Evolutionary conservation across 352 stramenopile genomes (phyloP).

Genomic region (Lagenidium sp.): DNA sequence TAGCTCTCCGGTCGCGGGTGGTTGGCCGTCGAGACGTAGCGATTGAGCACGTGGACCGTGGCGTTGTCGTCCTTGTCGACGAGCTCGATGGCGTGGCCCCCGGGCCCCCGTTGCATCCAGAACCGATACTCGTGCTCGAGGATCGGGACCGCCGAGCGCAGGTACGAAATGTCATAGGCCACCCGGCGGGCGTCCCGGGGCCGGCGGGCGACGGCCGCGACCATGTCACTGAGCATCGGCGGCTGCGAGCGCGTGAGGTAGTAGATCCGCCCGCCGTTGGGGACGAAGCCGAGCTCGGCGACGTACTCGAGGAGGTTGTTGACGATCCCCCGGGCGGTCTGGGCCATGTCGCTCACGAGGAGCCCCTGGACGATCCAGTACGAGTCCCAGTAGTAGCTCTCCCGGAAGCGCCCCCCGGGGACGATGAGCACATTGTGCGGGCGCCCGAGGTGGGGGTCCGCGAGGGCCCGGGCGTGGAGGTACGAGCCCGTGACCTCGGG

Average conservation of each 20-base stretch:
- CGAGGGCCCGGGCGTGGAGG: conserved; percentile 35
- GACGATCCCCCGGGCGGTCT: conserved; percentile 73
- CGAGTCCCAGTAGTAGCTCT: conserved; percentile 92
- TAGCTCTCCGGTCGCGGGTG: conserved; percentile 83
- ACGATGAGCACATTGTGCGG: conserved; percentile 73
- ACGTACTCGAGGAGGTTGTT: conserved; percentile 85
- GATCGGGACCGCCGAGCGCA: conserved; percentile 41
- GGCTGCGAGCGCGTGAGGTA: conserved; percentile 88
- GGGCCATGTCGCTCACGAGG: conserved; percentile 69
- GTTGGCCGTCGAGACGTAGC: conserved; percentile 68
- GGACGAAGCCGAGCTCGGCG: conserved; percentile 80
- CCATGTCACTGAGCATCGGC: conserved; percentile 86
- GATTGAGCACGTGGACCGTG: conserved; percentile 48
- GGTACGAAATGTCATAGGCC: conserved; percentile 38
- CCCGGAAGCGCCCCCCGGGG: conserved; percentile 85
- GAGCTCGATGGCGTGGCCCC: conserved; percentile 52
- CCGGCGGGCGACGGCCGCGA: conserved; percentile 34
- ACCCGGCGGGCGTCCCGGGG: conserved; percentile 17
- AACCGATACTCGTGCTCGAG: conserved; percentile 77
- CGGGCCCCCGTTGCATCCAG: conserved; percentile 71
- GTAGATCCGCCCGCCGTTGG: conserved; percentile 88
- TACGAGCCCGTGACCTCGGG: conserved; percentile 44
- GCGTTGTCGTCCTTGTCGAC: conserved; percentile 2
- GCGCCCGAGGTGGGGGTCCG: conserved; percentile 16
- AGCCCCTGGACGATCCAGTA: conserved; percentile 90